Percentiles rank a stretch among this genome's conserved stretches.
phyloP scores from a whole-genome alignment of 176 grass and related monocot species.

The Calamus simplicifolius region DNA sequence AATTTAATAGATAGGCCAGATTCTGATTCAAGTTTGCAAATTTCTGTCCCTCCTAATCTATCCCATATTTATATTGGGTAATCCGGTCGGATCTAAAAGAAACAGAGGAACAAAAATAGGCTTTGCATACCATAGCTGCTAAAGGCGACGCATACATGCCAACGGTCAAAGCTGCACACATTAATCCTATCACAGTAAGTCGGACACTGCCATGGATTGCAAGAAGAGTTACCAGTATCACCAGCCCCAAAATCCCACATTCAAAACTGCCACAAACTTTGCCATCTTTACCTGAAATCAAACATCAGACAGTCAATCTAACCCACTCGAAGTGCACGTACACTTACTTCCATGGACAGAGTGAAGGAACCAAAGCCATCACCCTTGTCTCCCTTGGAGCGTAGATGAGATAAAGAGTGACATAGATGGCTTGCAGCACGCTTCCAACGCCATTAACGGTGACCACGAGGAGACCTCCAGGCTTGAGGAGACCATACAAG shows the following conservation, averaged over 20 bases:
- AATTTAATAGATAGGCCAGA: no score
- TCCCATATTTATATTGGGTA: no score
- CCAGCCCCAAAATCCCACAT: constrained; percentile 40
- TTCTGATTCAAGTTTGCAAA: no score
- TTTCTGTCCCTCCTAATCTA: no score
- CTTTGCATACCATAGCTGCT: constrained; percentile 37
- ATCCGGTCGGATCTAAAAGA: not conserved
- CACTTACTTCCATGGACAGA: not conserved
- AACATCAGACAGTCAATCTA: not conserved
- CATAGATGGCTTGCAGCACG: constrained; percentile 8
- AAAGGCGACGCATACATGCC: constrained; percentile 68
- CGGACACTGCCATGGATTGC: constrained; percentile 23
- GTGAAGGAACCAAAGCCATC: not conserved
- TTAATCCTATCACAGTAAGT: constrained; percentile 32
- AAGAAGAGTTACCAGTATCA: constrained; percentile 29
- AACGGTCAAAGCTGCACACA: constrained; percentile 42
- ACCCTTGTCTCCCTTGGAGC: not conserved
- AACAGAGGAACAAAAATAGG: not conserved
- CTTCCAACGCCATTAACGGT: constrained; percentile 1
- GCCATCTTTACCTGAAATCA: constrained; percentile 29
- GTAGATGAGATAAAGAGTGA: constrained; percentile 5
- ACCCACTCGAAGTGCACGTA: not conserved
- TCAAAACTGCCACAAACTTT: constrained; percentile 26
- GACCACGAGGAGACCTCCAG: constrained; percentile 5
- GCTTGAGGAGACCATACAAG: constrained; percentile 9